phyloP scores from a whole-genome alignment of 2,329 filamentous ascomycete species.

The Tolypocladium ophioglossoides region DNA sequence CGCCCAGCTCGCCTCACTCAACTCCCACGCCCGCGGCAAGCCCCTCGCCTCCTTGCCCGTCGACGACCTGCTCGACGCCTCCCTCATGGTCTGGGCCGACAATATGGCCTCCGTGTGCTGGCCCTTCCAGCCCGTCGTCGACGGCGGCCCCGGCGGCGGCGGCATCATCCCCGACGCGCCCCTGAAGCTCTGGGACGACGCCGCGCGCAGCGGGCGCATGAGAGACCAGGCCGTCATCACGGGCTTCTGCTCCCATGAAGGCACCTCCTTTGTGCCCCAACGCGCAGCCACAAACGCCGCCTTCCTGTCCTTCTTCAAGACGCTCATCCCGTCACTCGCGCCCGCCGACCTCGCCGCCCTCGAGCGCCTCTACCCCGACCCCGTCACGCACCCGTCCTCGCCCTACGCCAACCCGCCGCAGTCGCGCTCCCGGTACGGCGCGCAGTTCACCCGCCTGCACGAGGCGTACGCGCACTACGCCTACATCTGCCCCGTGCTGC shows the following conservation, averaged over 20 bases:
- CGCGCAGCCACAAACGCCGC: constrained; percentile 33
- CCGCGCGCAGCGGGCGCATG: constrained; percentile 35
- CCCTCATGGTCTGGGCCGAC: constrained; percentile 29
- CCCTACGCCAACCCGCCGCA: constrained; percentile 28
- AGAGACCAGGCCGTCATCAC: constrained; percentile 40
- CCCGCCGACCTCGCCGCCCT: constrained; percentile 41
- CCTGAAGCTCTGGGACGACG: constrained; percentile 45
- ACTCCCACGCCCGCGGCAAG: neutral
- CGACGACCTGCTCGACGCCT: constrained; percentile 36
- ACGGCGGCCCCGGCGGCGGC: constrained; percentile 26
- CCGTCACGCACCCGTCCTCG: constrained; percentile 26
- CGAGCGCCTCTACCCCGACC: constrained; percentile 52
- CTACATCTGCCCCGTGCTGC: constrained; percentile 52
- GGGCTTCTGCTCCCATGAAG: constrained; percentile 63
- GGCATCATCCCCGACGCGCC: constrained; percentile 48
- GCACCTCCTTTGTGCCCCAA: constrained; percentile 50
- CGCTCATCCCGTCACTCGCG: constrained; percentile 47
- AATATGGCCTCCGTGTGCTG: constrained; percentile 37
- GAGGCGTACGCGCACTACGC: constrained; percentile 54
- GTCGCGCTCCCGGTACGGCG: constrained; percentile 25
- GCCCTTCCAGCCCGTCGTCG: constrained; percentile 62
- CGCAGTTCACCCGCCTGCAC: constrained; percentile 47
- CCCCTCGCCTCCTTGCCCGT: constrained; percentile 36
- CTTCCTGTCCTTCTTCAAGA: constrained; percentile 50
- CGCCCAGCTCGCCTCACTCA: constrained; percentile 32